Evolutionary conservation across 805 yeast species (phyloP).

Genomic region (Candida dajiaensis): DNA sequence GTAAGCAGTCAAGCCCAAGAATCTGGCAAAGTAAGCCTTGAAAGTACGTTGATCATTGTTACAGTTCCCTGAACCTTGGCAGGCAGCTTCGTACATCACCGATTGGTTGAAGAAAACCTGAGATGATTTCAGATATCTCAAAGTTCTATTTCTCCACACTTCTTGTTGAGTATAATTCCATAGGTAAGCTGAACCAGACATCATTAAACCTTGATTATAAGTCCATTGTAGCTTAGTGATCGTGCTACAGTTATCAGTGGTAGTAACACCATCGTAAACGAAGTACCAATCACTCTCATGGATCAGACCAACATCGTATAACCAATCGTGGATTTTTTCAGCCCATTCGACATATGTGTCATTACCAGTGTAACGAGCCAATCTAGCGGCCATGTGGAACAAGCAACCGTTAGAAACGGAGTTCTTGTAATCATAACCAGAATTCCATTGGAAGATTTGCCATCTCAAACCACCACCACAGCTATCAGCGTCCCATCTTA

Average conservation of each 20-base stretch:
- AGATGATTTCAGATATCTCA: slow-evolving; percentile 40
- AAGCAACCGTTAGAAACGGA: slow-evolving; percentile 82
- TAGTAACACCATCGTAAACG: slow-evolving; percentile 59
- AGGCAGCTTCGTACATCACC: slow-evolving; percentile 66
- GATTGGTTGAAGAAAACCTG: slow-evolving; percentile 50
- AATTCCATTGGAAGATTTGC: slow-evolving; percentile 88
- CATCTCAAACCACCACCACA: slow-evolving; percentile 83
- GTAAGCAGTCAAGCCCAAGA: slow-evolving; percentile 55
- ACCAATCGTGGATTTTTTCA: slow-evolving; percentile 72
- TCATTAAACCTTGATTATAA: slow-evolving; percentile 64
- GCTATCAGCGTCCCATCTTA: slow-evolving; percentile 62
- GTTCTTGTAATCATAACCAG: slow-evolving; percentile 84
- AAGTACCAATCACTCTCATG: slow-evolving; percentile 31
- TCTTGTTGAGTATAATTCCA: slow-evolving; percentile 56
- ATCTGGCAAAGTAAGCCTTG: slow-evolving; percentile 63
- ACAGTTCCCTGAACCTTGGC: slow-evolving; percentile 53
- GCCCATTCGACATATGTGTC: slow-evolving; percentile 70
- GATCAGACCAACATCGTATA: slow-evolving; percentile 41
- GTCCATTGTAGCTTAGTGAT: slow-evolving; percentile 61
- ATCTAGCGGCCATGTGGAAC: slow-evolving; percentile 75
- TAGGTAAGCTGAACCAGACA: slow-evolving; percentile 65
- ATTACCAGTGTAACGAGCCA: slow-evolving; percentile 74
- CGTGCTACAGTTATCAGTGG: slow-evolving; percentile 43
- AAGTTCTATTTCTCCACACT: slow-evolving; percentile 52
- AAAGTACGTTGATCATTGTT: slow-evolving; percentile 72